phyloP scores from a whole-genome alignment of 306 rosid species.

The Luffa acutangula region DNA sequence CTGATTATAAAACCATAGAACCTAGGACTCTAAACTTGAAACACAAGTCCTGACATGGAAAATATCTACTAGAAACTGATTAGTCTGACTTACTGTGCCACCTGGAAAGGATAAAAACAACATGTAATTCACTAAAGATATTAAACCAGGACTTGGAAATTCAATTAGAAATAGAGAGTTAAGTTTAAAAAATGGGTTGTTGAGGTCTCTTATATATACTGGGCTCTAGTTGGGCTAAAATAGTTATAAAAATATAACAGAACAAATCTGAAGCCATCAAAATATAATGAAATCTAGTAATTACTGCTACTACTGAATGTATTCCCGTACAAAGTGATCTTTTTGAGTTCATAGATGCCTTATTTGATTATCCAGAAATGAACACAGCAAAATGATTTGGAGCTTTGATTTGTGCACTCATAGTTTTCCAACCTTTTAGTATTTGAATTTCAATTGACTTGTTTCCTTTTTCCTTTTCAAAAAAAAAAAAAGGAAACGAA shows the following conservation, averaged over 20 bases:
- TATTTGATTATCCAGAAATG: neutral
- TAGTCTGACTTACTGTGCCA: neutral
- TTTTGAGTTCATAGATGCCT: neutral
- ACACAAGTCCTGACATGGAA: neutral
- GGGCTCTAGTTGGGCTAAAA: neutral
- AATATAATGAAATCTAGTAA: neutral
- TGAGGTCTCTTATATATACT: neutral
- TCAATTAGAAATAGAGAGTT: neutral
- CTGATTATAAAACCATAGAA: neutral
- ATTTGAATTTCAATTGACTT: neutral
- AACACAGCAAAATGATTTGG: neutral
- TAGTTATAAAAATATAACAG: neutral
- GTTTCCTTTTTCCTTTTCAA: neutral
- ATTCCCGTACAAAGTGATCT: neutral
- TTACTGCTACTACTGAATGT: neutral
- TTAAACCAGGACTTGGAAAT: neutral
- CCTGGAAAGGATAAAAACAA: neutral
- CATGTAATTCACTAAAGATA: neutral
- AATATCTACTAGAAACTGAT: neutral
- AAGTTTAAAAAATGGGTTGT: neutral
- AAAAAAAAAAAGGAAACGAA: neutral
- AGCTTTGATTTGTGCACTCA: neutral
- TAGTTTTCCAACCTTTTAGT: neutral
- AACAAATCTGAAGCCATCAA: neutral
- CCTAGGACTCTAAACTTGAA: neutral